Evolutionary conservation across 2,329 filamentous ascomycete species (phyloP).

Genomic region (Metarhizium anisopliae): DNA sequence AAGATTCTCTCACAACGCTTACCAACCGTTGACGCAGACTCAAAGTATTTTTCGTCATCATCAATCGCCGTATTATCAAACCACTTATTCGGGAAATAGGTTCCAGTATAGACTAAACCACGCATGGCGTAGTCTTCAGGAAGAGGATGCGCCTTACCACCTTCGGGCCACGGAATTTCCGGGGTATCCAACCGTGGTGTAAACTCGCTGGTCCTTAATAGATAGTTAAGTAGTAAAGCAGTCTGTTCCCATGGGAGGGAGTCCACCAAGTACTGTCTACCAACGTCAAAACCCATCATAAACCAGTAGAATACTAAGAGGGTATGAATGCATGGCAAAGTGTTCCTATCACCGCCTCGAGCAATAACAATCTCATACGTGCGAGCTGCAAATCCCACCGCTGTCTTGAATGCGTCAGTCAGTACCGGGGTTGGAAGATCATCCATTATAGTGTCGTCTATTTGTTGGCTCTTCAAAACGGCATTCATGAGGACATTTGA

Average conservation of each 20-base stretch:
- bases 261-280: too few species aligned
- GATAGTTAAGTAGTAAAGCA: slow-evolving; percentile 32
- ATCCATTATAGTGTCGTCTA: slow-evolving; percentile 16
- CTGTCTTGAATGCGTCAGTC: slow-evolving; percentile 22
- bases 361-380: too few species aligned
- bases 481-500: too few species aligned
- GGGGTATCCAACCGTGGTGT: slow-evolving; percentile 28
- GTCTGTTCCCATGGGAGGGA: too few species aligned
- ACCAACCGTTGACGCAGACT: slow-evolving; percentile 48
- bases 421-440: slow-evolving; percentile 12
- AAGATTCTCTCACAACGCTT: slow-evolving; percentile 51
- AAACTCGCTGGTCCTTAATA: slow-evolving; percentile 17
- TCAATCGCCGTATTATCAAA: slow-evolving; percentile 50
- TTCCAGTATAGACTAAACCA: slow-evolving; percentile 51
- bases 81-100: slow-evolving; percentile 50
- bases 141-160: slow-evolving; percentile 41
- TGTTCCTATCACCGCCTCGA: slow-evolving; percentile 50
- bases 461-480: slow-evolving; percentile 13
- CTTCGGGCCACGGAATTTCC: slow-evolving; percentile 38
- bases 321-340: slow-evolving; percentile 54
- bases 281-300: too few species aligned
- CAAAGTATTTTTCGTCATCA: slow-evolving; percentile 59
- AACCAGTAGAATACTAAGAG: too few species aligned
- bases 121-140: slow-evolving; percentile 62
- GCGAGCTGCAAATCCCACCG: slow-evolving; percentile 32